Percentiles rank a stretch among this genome's conserved stretches.
Evolutionary conservation across 441 rosid species (phyloP).

Genomic region (Corymbia citriodora): DNA sequence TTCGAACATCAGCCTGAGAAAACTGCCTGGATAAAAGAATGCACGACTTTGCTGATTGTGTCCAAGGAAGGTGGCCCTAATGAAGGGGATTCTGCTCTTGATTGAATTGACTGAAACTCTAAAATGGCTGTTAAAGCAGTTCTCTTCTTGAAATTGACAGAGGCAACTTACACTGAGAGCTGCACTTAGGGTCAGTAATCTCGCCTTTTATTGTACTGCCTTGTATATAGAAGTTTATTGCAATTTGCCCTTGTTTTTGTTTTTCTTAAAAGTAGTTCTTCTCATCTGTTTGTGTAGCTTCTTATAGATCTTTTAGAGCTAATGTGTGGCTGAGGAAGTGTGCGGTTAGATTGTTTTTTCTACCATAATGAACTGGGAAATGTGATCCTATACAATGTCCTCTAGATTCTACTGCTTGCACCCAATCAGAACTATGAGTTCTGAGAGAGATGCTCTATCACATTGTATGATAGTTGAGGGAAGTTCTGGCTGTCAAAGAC

Average conservation of each 20-base stretch:
- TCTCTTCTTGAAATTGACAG: background rate
- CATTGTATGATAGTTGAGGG: background rate
- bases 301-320: background rate
- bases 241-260: background rate
- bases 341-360: background rate
- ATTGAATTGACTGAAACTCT: constrained; percentile 7
- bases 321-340: background rate
- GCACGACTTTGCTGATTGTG: constrained; percentile 51
- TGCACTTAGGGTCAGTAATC: background rate
- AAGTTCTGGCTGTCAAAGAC: background rate
- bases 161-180: background rate
- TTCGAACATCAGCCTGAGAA: constrained; percentile 66
- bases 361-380: background rate
- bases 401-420: background rate
- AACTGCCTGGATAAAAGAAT: constrained; percentile 73
- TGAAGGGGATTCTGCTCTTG: constrained; percentile 21
- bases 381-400: background rate
- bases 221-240: background rate
- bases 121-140: background rate
- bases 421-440: background rate
- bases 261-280: background rate
- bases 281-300: background rate
- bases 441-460: background rate
- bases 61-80: constrained; percentile 41
- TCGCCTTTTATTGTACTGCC: background rate